Base-by-base conservation (phyloP, 2,329 filamentous ascomycete genomes). In the Exserohilum turcica region DNA sequence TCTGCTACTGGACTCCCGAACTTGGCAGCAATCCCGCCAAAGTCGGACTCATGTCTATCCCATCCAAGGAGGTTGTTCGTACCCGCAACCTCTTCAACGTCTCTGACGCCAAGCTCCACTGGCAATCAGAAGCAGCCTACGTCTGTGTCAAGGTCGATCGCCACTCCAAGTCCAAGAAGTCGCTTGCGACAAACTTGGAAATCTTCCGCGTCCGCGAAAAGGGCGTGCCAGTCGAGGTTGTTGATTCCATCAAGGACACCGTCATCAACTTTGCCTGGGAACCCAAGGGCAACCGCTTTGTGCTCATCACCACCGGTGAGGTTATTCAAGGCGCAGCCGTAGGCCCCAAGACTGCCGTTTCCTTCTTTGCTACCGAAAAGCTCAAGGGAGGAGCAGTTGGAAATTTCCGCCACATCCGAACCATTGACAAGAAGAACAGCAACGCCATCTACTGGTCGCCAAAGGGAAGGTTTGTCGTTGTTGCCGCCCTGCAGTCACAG, bases 211-310 rank as follows among this genome's bases (percentile, higher is more conserved):
- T 99, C 66, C 88, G 86, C 74, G 94, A 99, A 78, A 99, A 99
- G 85, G 93, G 94, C 64, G 94, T 99, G 2, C 94, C 94, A 1
- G 93, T 99, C 48, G 94, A 99, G 77, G 94, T 97, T 51, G 92
- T 99, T 45, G 94, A 99, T 77, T 92, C 89, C 48, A 90, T 99
- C 78, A 97, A 97, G 80, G 94, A 97, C 71, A 96, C 92, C 1
- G 94, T 99, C 66, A 96, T 99, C 80, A 99, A 99, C 82, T 99
- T 99, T 73, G 92, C 94, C 8, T 99, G 94, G 94, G 94, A 99
- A 74, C 94, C 94, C 59, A 97, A 97, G 81, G 94, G 94, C 58
- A 92, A 96, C 76, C 88, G 94, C 33, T 99, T 99, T 75, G 92
- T 97, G 62, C 88, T 97, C 72, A 99, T 99, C 79, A 97, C 92